phyloP scores from a whole-genome alignment of 306 rosid species.

The Psophocarpus tetragonolobus region DNA sequence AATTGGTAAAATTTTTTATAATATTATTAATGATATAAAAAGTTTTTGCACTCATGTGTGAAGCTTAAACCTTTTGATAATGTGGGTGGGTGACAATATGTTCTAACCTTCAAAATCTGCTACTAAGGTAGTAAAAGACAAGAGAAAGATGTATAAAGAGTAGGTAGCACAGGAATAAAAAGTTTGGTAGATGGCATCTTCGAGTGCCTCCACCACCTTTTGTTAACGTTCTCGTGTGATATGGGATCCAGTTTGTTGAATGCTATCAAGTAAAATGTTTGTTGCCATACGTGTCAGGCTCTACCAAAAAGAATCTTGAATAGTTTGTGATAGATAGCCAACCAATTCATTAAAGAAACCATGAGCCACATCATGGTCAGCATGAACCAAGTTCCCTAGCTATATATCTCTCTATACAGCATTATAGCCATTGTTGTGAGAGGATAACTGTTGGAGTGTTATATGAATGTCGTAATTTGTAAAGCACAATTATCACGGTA shows the following conservation, averaged over 20 bases:
- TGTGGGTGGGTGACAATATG: too few relatives aligned
- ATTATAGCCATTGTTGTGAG: background rate
- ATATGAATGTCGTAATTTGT: background rate
- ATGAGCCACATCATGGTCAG: background rate
- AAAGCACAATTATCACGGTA: too few relatives aligned
- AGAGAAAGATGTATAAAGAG: background rate
- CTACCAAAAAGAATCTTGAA: background rate
- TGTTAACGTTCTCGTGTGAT: background rate
- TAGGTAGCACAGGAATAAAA: background rate
- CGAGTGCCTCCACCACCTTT: background rate
- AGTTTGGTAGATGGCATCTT: background rate
- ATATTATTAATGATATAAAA: too few relatives aligned
- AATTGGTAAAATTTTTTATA: too few relatives aligned
- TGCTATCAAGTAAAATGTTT: background rate
- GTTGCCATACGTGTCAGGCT: background rate
- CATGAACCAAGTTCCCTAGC: background rate
- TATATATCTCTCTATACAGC: background rate
- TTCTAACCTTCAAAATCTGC: background rate
- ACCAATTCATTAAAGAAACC: background rate
- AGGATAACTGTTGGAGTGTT: background rate
- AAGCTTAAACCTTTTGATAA: too few relatives aligned
- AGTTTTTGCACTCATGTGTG: too few relatives aligned
- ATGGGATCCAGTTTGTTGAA: background rate
- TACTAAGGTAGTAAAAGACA: background rate
- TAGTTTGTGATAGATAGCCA: background rate